phyloP scores from a whole-genome alignment of 495 filamentous ascomycete species.

The Rhypophila decipiens region DNA sequence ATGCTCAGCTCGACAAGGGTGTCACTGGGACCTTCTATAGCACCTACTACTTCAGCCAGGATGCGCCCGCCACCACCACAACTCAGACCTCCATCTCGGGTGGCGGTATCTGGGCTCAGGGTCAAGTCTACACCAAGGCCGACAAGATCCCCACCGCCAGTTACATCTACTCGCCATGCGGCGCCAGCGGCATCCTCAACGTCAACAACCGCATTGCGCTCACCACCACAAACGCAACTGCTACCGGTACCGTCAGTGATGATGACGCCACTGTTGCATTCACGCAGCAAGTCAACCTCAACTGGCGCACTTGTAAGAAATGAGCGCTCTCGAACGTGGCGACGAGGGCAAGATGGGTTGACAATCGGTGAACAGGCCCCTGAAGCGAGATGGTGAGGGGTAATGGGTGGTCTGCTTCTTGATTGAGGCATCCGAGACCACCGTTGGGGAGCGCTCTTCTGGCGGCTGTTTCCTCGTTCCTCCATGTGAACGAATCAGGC shows the following conservation, averaged over 20 bases:
- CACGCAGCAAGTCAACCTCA: constrained; percentile 49
- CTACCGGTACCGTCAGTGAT: constrained; percentile 44
- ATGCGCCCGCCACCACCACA: constrained; percentile 40
- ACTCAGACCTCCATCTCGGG: constrained; percentile 44
- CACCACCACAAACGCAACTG: constrained; percentile 36
- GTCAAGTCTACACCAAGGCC: constrained; percentile 53
- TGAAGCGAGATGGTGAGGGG: neutral
- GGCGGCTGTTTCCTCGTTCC: constrained; percentile 7
- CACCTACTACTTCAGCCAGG: constrained; percentile 54
- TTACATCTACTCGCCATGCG: constrained; percentile 51
- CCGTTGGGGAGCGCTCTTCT: neutral
- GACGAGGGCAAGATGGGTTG: no score
- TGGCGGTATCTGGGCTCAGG: constrained; percentile 37
- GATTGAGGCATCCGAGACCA: neutral
- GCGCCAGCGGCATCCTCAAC: constrained; percentile 50
- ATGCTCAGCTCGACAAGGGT: constrained; percentile 44
- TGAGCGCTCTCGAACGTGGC: no score
- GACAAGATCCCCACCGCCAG: constrained; percentile 47
- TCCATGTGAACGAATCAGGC: constrained; percentile 5
- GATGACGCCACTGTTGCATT: constrained; percentile 52
- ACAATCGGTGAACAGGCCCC: neutral
- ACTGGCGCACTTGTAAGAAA: constrained; percentile 40
- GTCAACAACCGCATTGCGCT: constrained; percentile 54
- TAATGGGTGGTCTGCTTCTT: neutral
- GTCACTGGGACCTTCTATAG: constrained; percentile 51